Evolutionary conservation across 352 stramenopile genomes (phyloP).

Genomic region (Phytopythium mirpurense): DNA sequence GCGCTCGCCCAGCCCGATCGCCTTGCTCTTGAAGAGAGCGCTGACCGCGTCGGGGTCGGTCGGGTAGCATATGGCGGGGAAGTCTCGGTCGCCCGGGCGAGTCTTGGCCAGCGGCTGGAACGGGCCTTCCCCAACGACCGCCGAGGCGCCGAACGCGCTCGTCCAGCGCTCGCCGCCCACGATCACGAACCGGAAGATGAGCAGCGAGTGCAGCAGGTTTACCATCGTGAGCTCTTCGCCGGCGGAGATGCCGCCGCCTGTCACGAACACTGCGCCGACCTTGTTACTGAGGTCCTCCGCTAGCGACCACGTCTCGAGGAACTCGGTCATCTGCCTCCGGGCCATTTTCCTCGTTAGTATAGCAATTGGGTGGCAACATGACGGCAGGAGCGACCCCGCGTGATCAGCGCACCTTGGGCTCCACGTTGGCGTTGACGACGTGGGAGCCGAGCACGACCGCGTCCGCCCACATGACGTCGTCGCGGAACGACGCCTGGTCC

Average conservation of each 20-base stretch:
- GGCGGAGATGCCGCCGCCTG: slow-evolving; percentile 69
- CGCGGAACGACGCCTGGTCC: slow-evolving; percentile 59
- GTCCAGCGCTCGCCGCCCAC: slow-evolving; percentile 84
- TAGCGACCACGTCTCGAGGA: slow-evolving; percentile 70
- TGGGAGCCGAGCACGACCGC: slow-evolving; percentile 80
- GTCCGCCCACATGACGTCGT: slow-evolving; percentile 83
- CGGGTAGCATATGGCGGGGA: slow-evolving; percentile 48
- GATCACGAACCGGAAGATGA: slow-evolving; percentile 86
- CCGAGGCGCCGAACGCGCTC: slow-evolving; percentile 79
- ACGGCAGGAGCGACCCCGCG: neutral
- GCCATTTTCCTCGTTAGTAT: neutral
- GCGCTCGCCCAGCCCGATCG: slow-evolving; percentile 62
- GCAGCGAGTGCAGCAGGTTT: slow-evolving; percentile 80
- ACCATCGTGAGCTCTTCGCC: slow-evolving; percentile 86
- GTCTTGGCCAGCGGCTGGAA: slow-evolving; percentile 28
- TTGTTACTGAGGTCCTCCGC: slow-evolving; percentile 75
- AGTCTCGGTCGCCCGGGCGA: slow-evolving; percentile 17
- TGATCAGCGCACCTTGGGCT: slow-evolving; percentile 49
- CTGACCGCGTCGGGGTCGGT: slow-evolving; percentile 54
- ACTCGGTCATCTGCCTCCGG: slow-evolving; percentile 54
- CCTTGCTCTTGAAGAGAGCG: slow-evolving; percentile 79
- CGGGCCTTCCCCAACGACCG: slow-evolving; percentile 72
- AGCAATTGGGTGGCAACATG: no score
- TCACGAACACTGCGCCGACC: slow-evolving; percentile 83
- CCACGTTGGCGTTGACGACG: slow-evolving; percentile 86